A percentile compares a stretch with the other conserved stretches of the same genome.
Evolutionary conservation across 2,329 filamentous ascomycete species (phyloP).

Genomic region (Neopestalotiopsis rosae): DNA sequence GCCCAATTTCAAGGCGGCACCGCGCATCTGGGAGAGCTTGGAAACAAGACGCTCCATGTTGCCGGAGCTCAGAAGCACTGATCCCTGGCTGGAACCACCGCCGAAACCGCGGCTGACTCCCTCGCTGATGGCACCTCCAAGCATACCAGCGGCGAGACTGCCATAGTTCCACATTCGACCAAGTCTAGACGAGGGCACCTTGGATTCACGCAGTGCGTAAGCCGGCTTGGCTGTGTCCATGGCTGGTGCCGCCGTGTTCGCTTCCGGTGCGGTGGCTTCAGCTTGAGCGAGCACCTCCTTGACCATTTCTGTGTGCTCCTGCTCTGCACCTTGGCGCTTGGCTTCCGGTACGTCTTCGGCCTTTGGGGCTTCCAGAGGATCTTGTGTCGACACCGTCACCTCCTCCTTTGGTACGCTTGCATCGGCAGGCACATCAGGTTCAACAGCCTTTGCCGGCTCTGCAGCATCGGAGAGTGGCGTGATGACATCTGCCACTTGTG

Average conservation of each 20-base stretch:
- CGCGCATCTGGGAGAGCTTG: constrained; percentile 94
- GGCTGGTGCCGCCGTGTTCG: constrained; percentile 20
- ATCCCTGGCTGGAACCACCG: constrained; percentile 68
- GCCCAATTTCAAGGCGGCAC: constrained; percentile 93
- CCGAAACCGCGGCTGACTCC: constrained; percentile 81
- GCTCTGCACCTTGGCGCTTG: constrained; percentile 22
- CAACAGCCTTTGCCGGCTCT: background rate
- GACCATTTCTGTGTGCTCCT: constrained; percentile 31
- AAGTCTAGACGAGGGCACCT: constrained; percentile 85
- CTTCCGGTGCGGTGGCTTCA: constrained; percentile 23
- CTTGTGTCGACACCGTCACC: background rate
- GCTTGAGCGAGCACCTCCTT: constrained; percentile 29
- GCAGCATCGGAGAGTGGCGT: background rate
- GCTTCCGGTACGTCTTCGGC: background rate
- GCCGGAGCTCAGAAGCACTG: constrained; percentile 82
- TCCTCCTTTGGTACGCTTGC: background rate
- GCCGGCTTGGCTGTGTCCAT: constrained; percentile 30
- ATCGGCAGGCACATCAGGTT: background rate
- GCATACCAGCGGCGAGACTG: constrained; percentile 92
- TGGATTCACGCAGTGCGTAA: constrained; percentile 84
- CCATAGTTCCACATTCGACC: constrained; percentile 94
- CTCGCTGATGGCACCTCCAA: constrained; percentile 89
- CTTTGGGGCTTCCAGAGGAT: background rate
- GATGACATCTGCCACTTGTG: background rate
- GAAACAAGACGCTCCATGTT: constrained; percentile 95